Percentiles rank a stretch among this genome's conserved stretches.
These are phyloP conservation scores for Plasmodium gonderi DNA, from an alignment of 169 alveolate species.

Conservation along the genomic window DNA sequence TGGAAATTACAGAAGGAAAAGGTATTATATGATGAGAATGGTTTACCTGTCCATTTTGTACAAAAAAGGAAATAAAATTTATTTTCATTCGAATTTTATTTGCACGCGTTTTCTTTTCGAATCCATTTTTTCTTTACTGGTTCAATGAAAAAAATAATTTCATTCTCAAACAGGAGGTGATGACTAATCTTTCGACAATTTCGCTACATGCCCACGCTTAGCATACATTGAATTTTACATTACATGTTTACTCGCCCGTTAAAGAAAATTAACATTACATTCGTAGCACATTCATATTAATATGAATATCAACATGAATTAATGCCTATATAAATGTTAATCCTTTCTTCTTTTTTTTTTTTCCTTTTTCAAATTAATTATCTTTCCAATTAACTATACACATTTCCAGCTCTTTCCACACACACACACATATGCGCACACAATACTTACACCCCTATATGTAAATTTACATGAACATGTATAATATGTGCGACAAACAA, in stretches of 20 bases:
- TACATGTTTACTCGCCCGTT: background rate
- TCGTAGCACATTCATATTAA: background rate
- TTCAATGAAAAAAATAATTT: background rate
- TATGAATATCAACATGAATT: background rate
- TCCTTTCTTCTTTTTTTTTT: slow-evolving; percentile 6
- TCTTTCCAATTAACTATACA: slow-evolving; percentile 11
- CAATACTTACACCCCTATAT: background rate
- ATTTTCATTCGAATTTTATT: background rate
- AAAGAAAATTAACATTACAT: background rate
- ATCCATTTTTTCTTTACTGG: background rate
- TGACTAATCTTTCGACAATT: background rate
- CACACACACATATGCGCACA: too few species aligned
- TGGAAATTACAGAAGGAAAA: background rate
- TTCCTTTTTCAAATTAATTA: slow-evolving; percentile 20
- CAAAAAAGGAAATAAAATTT: slow-evolving; percentile 1
- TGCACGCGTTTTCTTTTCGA: background rate
- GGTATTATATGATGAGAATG: background rate
- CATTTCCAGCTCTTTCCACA: background rate
- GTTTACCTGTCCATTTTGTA: slow-evolving; percentile 10
- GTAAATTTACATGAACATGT: background rate
- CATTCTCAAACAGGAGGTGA: background rate
- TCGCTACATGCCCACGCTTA: background rate
- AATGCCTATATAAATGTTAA: background rate
- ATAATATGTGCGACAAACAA: background rate
- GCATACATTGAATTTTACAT: background rate